These are phyloP conservation scores for Leccinum variabile DNA, from an alignment of 1,284 basidiomycete genomes.

Conservation along the genomic window DNA sequence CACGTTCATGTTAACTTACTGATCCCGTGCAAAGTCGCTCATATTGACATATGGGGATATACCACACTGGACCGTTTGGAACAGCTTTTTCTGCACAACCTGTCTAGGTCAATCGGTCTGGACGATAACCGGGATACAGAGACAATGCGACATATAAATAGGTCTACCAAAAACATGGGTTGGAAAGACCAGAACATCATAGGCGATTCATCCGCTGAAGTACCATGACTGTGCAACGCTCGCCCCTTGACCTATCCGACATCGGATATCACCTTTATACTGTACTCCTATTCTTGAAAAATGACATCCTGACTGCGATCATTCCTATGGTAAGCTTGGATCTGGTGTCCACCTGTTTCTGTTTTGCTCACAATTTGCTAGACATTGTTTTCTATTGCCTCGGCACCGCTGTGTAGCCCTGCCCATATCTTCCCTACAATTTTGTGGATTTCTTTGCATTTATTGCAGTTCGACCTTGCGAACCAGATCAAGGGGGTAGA, in stretches of 20 bases:
- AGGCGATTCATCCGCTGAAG: neutral
- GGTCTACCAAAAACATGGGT: neutral
- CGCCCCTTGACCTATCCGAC: constrained; percentile 8
- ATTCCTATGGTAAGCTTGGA: constrained; percentile 39
- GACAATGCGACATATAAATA: constrained; percentile 8
- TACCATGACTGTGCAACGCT: constrained; percentile 18
- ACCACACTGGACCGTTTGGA: neutral
- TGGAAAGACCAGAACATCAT: neutral
- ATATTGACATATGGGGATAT: neutral
- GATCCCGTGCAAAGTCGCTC: neutral
- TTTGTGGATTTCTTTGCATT: constrained; percentile 45
- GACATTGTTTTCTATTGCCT: constrained; percentile 39
- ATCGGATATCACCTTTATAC: constrained; percentile 32
- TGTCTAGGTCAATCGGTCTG: neutral
- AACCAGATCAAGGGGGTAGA: constrained; percentile 42
- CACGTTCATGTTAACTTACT: neutral
- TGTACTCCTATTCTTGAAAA: constrained; percentile 42
- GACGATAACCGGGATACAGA: constrained; percentile 1
- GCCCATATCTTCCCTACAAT: constrained; percentile 28
- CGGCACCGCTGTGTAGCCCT: constrained; percentile 31
- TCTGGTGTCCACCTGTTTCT: neutral
- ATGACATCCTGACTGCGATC: constrained; percentile 41
- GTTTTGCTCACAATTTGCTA: constrained; percentile 20
- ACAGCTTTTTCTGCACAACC: neutral
- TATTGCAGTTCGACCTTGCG: constrained; percentile 43